A percentile compares a stretch with the other conserved stretches of the same genome.
These are phyloP conservation scores for Paramecium octaurelia DNA, from an alignment of 73 alveolate species.

Conservation along the genomic window DNA sequence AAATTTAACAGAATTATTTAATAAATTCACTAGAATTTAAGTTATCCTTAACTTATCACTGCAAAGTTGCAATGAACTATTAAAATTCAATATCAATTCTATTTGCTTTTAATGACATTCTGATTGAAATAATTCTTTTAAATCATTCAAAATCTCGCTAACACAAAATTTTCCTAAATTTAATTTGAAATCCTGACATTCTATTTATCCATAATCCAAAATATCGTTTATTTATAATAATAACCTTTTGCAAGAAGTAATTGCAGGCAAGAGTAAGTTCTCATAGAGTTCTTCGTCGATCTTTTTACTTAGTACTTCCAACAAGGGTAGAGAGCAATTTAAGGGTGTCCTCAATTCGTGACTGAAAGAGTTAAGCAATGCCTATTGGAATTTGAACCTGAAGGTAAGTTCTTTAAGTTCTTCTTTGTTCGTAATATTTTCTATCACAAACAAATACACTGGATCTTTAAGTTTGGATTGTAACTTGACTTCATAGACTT, in stretches of 20 bases:
- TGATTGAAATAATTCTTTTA: neutral
- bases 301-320: neutral
- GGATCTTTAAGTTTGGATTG: neutral
- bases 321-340: slow-evolving; percentile 24
- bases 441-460: neutral
- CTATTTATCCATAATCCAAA: slow-evolving; percentile 46
- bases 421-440: neutral
- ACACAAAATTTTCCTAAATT: neutral
- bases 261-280: slow-evolving; percentile 22
- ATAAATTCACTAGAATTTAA: neutral
- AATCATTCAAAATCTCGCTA: neutral
- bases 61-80: neutral
- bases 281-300: neutral
- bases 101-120: slow-evolving; percentile 25
- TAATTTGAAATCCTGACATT: slow-evolving; percentile 2
- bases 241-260: slow-evolving; percentile 1
- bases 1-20: slow-evolving; percentile 33
- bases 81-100: neutral
- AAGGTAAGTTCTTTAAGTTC: neutral
- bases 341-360: slow-evolving; percentile 60
- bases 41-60: slow-evolving; percentile 1
- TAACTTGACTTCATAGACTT: neutral
- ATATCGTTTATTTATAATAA: slow-evolving; percentile 41
- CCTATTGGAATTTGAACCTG: neutral
- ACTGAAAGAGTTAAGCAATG: neutral